phyloP scores from a whole-genome alignment of 2,329 filamentous ascomycete species.

The Raffaelea ambrosiae region DNA sequence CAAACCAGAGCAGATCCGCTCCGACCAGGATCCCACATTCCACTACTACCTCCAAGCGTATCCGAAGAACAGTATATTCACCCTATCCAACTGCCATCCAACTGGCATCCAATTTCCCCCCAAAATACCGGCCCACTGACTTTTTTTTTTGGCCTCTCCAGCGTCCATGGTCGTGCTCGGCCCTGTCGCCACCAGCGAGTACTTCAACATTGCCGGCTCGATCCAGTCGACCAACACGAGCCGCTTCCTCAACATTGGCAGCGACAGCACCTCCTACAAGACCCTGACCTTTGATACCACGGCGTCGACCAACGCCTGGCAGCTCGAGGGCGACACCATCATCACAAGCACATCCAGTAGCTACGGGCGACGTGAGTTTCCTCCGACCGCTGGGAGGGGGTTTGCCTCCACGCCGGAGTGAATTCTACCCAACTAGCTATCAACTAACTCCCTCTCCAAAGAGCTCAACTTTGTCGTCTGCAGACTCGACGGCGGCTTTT shows the following conservation, averaged over 20 bases:
- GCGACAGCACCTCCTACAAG: constrained; percentile 39
- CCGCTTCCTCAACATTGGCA: constrained; percentile 37
- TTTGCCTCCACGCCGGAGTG: not conserved
- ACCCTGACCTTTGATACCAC: constrained; percentile 35
- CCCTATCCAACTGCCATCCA: too few relatives aligned
- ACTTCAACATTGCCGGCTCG: constrained; percentile 38
- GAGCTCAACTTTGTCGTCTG: constrained; percentile 46
- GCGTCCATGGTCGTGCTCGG: constrained; percentile 39
- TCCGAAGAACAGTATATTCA: constrained; percentile 30
- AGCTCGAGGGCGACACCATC: constrained; percentile 34
- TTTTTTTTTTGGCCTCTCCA: constrained; percentile 4
- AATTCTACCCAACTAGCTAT: too few relatives aligned
- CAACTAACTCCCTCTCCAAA: constrained; percentile 10
- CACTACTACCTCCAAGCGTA: constrained; percentile 43
- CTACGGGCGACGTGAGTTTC: constrained; percentile 30
- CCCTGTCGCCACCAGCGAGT: constrained; percentile 38
- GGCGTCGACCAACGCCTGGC: constrained; percentile 38
- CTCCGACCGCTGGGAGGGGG: too few relatives aligned
- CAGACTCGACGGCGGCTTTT: constrained; percentile 31
- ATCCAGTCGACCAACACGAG: constrained; percentile 41
- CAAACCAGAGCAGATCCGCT: constrained; percentile 13
- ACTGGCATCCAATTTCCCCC: constrained; percentile 4
- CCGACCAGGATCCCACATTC: constrained; percentile 34
- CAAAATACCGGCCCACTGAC: not conserved
- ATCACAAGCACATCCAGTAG: constrained; percentile 34